Percentiles rank a stretch among this genome's conserved stretches.
Evolutionary conservation across 108 stramenopile genomes (phyloP).

Genomic region (Discostella stelligeroides): DNA sequence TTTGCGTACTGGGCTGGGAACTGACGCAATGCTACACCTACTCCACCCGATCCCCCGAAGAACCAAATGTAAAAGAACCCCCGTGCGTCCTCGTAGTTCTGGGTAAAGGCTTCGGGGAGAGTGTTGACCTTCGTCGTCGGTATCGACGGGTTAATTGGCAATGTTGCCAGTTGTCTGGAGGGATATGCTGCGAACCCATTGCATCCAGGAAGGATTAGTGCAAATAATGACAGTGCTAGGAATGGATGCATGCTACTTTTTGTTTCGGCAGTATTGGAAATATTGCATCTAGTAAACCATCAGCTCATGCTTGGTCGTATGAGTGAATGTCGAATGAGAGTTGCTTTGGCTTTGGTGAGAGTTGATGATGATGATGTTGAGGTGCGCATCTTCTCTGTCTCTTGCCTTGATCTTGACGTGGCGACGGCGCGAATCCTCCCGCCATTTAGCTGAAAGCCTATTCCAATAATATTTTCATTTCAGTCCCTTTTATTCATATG

Average conservation of each 20-base stretch:
- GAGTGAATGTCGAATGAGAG: not conserved
- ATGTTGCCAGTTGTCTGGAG: not conserved
- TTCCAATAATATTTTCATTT: no score
- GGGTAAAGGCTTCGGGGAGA: slow-evolving; percentile 31
- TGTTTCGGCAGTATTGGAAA: no score
- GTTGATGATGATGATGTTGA: no score
- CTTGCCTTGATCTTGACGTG: not conserved
- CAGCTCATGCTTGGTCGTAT: no score
- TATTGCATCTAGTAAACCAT: no score
- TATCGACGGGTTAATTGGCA: not conserved
- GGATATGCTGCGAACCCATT: slow-evolving; percentile 6
- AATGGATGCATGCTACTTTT: not conserved
- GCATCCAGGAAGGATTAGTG: slow-evolving; percentile 11
- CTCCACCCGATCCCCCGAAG: slow-evolving; percentile 74
- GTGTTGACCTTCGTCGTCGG: slow-evolving; percentile 13
- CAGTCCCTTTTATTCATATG: no score
- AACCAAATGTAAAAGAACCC: slow-evolving; percentile 60
- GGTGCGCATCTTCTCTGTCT: no score
- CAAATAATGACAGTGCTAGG: not conserved
- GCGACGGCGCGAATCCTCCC: not conserved
- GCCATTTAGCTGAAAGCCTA: not conserved
- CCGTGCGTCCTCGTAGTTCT: slow-evolving; percentile 28
- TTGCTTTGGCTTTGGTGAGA: not conserved
- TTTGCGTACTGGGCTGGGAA: slow-evolving; percentile 64
- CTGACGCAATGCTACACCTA: slow-evolving; percentile 57